Evolutionary conservation across 345 rosid genomes (phyloP).

Genomic region (Murraya paniculata): DNA sequence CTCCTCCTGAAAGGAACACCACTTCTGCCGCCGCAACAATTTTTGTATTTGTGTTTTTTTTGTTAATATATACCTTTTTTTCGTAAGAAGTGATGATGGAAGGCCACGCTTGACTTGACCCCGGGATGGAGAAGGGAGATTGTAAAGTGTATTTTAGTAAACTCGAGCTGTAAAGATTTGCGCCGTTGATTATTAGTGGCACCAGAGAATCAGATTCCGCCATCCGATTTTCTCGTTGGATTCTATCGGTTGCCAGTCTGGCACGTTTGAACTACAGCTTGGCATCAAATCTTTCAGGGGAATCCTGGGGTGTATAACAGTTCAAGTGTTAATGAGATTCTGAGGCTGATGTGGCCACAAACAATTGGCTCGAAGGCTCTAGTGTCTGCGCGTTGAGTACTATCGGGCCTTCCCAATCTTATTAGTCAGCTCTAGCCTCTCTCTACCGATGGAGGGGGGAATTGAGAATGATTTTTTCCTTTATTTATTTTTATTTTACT

Average conservation of each 20-base stretch:
- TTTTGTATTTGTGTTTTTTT: background rate
- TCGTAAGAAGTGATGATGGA: background rate
- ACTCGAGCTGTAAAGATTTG: background rate
- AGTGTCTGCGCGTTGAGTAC: too few species aligned
- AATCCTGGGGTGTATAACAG: background rate
- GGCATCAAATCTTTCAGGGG: background rate
- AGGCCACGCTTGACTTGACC: background rate
- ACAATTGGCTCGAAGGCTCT: background rate
- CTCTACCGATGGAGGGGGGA: too few species aligned
- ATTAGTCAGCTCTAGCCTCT: too few species aligned
- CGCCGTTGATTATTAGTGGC: slow-evolving; percentile 27
- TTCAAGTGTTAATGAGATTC: too few species aligned
- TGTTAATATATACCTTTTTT: background rate
- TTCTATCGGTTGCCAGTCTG: slow-evolving; percentile 33
- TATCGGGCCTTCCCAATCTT: too few species aligned
- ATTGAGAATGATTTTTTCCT: too few species aligned
- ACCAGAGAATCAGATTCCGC: slow-evolving; percentile 7
- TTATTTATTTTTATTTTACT: too few species aligned
- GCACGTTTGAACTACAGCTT: slow-evolving; percentile 22
- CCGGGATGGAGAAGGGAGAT: background rate
- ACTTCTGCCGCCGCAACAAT: background rate
- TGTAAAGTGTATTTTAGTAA: background rate
- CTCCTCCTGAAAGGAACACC: background rate
- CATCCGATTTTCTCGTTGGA: slow-evolving; percentile 27
- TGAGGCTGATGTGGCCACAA: background rate